phyloP scores from a whole-genome alignment of 805 yeast species.

The Ogataea sp. region DNA sequence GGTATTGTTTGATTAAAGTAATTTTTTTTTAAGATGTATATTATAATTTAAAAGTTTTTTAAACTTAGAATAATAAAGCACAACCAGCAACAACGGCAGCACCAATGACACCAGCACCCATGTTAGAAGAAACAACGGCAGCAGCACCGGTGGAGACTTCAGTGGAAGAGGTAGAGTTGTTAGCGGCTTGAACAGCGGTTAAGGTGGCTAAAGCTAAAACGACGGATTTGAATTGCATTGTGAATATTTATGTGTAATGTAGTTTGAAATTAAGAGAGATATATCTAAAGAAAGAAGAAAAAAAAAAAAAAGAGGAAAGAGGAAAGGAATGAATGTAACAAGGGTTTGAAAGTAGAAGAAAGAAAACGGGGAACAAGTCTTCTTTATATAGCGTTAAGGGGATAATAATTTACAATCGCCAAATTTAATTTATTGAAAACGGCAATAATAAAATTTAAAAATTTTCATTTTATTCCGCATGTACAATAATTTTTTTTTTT shows the following conservation, averaged over 20 bases:
- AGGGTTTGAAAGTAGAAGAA: neutral
- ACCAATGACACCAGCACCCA: constrained; percentile 71
- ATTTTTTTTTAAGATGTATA: neutral
- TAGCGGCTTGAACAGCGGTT: constrained; percentile 61
- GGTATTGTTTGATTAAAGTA: too few species aligned
- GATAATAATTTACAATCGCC: too few species aligned
- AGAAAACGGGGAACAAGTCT: neutral
- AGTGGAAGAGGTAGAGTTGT: constrained; percentile 32
- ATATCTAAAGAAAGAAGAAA: neutral
- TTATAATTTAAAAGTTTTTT: too few species aligned
- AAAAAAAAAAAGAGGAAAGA: neutral
- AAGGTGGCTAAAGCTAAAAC: constrained; percentile 63
- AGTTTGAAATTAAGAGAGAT: neutral
- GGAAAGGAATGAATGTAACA: neutral
- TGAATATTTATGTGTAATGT: constrained; percentile 4
- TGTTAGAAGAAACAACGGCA: constrained; percentile 46
- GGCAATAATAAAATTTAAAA: too few species aligned
- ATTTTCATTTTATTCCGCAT: too few species aligned
- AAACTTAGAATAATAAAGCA: constrained; percentile 21
- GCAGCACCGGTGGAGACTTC: constrained; percentile 35
- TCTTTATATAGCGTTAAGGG: neutral
- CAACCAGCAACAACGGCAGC: constrained; percentile 84
- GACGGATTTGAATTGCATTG: constrained; percentile 69
- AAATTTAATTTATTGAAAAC: too few species aligned
- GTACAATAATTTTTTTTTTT: too few species aligned